A percentile compares a stretch with the other conserved stretches of the same genome.
Evolutionary conservation across 768 basidiomycete species (phyloP).

Genomic region (Hortiboletus flavorubellus): DNA sequence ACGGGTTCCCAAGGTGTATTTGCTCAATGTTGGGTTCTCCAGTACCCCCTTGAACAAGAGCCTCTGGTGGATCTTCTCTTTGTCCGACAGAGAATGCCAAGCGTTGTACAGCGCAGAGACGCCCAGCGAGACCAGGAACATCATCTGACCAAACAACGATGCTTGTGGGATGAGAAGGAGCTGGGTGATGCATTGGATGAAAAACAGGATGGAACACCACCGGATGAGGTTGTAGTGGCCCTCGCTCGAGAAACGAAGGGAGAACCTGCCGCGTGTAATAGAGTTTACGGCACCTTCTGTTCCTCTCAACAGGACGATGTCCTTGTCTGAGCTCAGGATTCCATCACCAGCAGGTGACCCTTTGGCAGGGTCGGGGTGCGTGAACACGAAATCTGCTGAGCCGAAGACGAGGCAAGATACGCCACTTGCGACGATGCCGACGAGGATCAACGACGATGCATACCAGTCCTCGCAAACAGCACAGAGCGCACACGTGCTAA

Average conservation of each 20-base stretch:
- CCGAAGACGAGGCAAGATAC: conserved; percentile 24
- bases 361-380: conserved; percentile 22
- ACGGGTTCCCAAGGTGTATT: conserved; percentile 15
- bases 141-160: conserved; percentile 27
- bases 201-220: conserved; percentile 22
- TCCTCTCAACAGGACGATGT: conserved; percentile 27
- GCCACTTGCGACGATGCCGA: conserved; percentile 32
- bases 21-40: conserved; percentile 10
- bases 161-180: conserved; percentile 32
- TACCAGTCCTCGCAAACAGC: conserved; percentile 24
- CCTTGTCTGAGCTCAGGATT: conserved; percentile 15
- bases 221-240: conserved; percentile 13
- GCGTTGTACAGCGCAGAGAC: conserved; percentile 28
- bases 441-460: conserved; percentile 28
- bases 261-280: conserved; percentile 21
- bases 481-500: conserved; percentile 19
- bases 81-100: conserved; percentile 30
- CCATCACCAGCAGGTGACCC: conserved; percentile 29
- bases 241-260: conserved; percentile 19
- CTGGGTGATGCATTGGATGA: conserved; percentile 25
- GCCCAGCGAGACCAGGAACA: conserved; percentile 28
- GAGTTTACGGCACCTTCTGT: conserved; percentile 27
- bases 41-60: conserved; percentile 12
- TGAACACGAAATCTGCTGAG: conserved; percentile 22
- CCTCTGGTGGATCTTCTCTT: conserved; percentile 14